phyloP scores from a whole-genome alignment of 2,329 filamentous ascomycete species.

The Zelopaecilomyces penicillatus region DNA sequence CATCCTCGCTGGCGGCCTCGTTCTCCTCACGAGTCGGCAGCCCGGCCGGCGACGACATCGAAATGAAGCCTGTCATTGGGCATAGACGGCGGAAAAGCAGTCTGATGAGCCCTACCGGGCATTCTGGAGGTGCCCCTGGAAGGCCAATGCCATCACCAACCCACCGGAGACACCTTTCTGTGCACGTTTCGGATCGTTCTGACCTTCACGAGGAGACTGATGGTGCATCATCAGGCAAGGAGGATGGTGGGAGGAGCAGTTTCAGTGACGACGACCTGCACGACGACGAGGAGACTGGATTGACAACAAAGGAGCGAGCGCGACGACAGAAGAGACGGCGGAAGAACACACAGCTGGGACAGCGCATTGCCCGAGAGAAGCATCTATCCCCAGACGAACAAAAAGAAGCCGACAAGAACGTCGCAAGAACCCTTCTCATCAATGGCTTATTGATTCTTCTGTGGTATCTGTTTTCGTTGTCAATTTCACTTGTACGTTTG shows the following conservation, averaged over 20 bases:
- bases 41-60: slow-evolving; percentile 34
- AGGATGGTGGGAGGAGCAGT: slow-evolving; percentile 40
- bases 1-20: slow-evolving; percentile 1
- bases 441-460: slow-evolving; percentile 76
- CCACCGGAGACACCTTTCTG: slow-evolving; percentile 12
- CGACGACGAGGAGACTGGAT: slow-evolving; percentile 83
- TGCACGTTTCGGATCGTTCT: slow-evolving; percentile 29
- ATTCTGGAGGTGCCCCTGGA: slow-evolving; percentile 16
- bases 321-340: slow-evolving; percentile 58
- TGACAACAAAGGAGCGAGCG: slow-evolving; percentile 65
- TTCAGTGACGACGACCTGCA: slow-evolving; percentile 65
- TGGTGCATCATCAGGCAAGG: slow-evolving; percentile 15
- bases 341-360: slow-evolving; percentile 60
- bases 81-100: slow-evolving; percentile 50
- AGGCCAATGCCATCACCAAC: slow-evolving; percentile 7
- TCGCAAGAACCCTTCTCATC: slow-evolving; percentile 59
- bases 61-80: slow-evolving; percentile 48
- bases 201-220: slow-evolving; percentile 39
- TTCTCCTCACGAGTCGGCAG: slow-evolving; percentile 7
- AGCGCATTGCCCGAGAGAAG: slow-evolving; percentile 54
- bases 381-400: slow-evolving; percentile 62
- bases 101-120: slow-evolving; percentile 33
- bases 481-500: slow-evolving; percentile 72
- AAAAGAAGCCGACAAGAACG: slow-evolving; percentile 64
- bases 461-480: slow-evolving; percentile 88